phyloP scores from a whole-genome alignment of 441 rosid genomes.

The Euphorbia schlechtendalii region DNA sequence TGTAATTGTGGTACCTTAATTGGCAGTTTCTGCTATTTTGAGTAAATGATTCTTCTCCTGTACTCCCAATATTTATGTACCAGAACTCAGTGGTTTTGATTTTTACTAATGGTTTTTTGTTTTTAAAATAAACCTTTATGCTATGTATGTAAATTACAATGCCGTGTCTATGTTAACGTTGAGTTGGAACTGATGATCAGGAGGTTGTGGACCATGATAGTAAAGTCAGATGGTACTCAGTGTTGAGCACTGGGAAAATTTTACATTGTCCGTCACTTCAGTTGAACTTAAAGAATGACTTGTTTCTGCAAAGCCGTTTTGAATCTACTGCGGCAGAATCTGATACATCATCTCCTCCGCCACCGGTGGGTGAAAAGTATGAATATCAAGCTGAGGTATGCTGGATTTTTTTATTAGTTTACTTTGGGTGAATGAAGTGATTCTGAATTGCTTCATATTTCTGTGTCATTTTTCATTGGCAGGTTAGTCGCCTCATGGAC shows the following conservation, averaged over 20 bases:
- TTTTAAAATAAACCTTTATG: neutral
- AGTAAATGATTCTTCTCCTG: neutral
- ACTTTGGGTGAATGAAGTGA: neutral
- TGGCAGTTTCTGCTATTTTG: neutral
- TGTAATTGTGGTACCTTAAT: neutral
- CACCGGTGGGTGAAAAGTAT: slow-evolving; percentile 54
- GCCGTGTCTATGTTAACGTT: neutral
- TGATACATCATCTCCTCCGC: slow-evolving; percentile 49
- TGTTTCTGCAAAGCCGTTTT: slow-evolving; percentile 40
- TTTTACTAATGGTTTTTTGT: too few relatives aligned
- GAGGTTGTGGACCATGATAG: slow-evolving; percentile 40
- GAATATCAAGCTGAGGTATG: slow-evolving; percentile 92
- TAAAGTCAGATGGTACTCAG: slow-evolving; percentile 53
- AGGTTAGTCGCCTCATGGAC: too few relatives aligned
- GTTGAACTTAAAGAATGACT: slow-evolving; percentile 29
- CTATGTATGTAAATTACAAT: too few relatives aligned
- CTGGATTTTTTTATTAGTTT: slow-evolving; percentile 5
- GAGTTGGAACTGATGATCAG: neutral
- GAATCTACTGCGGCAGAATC: slow-evolving; percentile 66
- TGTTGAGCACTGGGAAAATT: slow-evolving; percentile 31
- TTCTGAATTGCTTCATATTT: neutral
- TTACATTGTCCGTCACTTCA: slow-evolving; percentile 24
- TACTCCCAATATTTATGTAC: neutral
- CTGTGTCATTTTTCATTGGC: slow-evolving; percentile 14
- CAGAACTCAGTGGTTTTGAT: neutral